phyloP scores from a whole-genome alignment of 2,329 filamentous ascomycete species.

The Leptoxyphium fumago region DNA sequence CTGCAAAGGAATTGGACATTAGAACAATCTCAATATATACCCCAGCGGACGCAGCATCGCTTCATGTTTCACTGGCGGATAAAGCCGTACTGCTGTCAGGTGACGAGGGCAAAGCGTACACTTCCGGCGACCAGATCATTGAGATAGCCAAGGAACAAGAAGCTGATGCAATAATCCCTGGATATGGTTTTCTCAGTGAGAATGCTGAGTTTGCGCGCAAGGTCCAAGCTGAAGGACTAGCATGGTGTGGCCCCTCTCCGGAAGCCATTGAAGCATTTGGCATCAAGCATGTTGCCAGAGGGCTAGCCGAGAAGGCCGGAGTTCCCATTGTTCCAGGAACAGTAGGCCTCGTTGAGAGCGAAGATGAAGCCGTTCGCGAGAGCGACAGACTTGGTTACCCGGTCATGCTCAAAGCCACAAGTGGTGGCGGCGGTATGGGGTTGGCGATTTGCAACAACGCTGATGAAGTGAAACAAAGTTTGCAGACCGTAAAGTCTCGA shows the following conservation, averaged over 20 bases:
- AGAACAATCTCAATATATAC: conserved; percentile 45
- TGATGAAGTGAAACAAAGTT: conserved; percentile 53
- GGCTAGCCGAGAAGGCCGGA: conserved; percentile 36
- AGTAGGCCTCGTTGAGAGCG: conserved; percentile 31
- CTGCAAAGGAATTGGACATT: conserved; percentile 35
- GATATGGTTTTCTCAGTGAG: conserved; percentile 53
- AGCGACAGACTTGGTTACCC: conserved; percentile 35
- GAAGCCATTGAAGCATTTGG: conserved; percentile 41
- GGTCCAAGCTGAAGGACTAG: conserved; percentile 39
- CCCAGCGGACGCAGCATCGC: conserved; percentile 38
- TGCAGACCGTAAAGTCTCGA: conserved; percentile 48
- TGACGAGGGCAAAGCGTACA: conserved; percentile 34
- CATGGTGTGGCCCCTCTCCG: conserved; percentile 45
- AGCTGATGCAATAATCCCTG: conserved; percentile 47
- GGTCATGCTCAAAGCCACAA: conserved; percentile 42
- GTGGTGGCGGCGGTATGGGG: conserved; percentile 63
- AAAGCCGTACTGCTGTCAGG: conserved; percentile 37
- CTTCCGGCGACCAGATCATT: conserved; percentile 34
- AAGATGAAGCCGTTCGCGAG: conserved; percentile 32
- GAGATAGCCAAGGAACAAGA: conserved; percentile 34
- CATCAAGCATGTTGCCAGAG: conserved; percentile 43
- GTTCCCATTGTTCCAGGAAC: conserved; percentile 43
- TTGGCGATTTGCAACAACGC: conserved; percentile 59
- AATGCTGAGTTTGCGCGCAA: conserved; percentile 45
- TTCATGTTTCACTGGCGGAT: conserved; percentile 40